Evolutionary conservation across 2,329 filamentous ascomycete species (phyloP), one percentile per base, ranked within the genome.

Genomic region (Fusarium nygamai): DNA sequence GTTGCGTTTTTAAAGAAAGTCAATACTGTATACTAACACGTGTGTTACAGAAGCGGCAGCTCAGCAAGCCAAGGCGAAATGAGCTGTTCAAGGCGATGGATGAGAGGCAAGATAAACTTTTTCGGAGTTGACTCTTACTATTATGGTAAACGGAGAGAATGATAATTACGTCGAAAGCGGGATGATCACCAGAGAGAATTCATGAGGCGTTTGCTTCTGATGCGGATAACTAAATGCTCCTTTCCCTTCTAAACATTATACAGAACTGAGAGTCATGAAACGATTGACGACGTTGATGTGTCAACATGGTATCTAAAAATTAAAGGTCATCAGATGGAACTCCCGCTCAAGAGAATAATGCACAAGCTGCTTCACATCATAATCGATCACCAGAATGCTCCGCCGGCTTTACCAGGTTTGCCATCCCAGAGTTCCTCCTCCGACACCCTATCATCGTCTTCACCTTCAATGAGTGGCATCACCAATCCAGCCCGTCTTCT

Each of bases 31-130:
- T 53, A 43, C 61, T 78, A 46, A 78, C 36, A 24, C 36, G 8
- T 20, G 68, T 73, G 17, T 29, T 44, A 16, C 8, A 90, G 89
- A 91, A 83, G 89, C 89, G 24, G 85, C 88, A 46, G 87, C 88
- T 61, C 88, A 90, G 76, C 86, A 88, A 59, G 86, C 86, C 24
- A 90, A 90, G 82, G 87, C 86, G 13, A 90, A 88, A 80, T 88
- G 80, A 83, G 73, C 20, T 44, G 50, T 47, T 33, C 59, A 36
- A 46, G 34, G 50, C 11, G n/a, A 39, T 44, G 65, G 48, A 46
- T 58, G 38, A 59, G 56, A 51, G 39, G 41, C 38, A 54, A 59
- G 44, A 62, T 43, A 65, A 59, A 61, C 57, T 51, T 56, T 62
- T 58, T 71, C 44, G 50, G 36, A 44, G 43, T 54, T 47, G 36